phyloP scores from a whole-genome alignment of 2,329 filamentous ascomycete genomes.

The Bimuria novae-zelandiae region DNA sequence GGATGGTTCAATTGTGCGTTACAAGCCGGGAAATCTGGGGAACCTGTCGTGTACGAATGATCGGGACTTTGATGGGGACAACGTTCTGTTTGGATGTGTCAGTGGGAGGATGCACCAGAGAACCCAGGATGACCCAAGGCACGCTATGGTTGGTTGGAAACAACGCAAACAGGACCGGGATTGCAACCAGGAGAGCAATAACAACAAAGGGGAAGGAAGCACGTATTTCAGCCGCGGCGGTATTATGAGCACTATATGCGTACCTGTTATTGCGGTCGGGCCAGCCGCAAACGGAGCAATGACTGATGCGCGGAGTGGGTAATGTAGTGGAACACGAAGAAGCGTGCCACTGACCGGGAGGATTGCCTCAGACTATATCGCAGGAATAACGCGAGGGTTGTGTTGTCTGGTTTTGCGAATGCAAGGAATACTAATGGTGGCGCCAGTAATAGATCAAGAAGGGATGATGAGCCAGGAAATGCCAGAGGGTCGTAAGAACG shows the following conservation, averaged over 20 bases:
- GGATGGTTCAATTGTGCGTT: conserved; percentile 17
- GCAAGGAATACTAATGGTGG: too few species aligned
- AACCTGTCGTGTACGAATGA: conserved; percentile 31
- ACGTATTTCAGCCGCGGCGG: conserved; percentile 29
- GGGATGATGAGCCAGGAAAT: too few species aligned
- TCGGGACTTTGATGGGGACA: conserved; percentile 24
- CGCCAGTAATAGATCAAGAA: too few species aligned
- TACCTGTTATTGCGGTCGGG: conserved; percentile 35
- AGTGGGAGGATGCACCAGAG: conserved; percentile 29
- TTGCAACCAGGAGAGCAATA: conserved; percentile 11
- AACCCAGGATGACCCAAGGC: conserved; percentile 14
- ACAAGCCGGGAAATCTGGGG: conserved; percentile 16
- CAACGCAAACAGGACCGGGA: conserved; percentile 11
- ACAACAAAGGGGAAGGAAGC: conserved; percentile 18
- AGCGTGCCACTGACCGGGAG: conserved; percentile 24
- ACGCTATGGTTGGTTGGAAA: conserved; percentile 15
- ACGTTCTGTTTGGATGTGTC: conserved; percentile 26
- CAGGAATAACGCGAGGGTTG: conserved; percentile 35
- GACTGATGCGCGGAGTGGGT: conserved; percentile 26
- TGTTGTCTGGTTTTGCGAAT: conserved; percentile 16
- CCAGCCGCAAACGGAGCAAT: conserved; percentile 27
- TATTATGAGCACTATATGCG: conserved; percentile 35
- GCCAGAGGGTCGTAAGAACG: too few species aligned
- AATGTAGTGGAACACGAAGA: conserved; percentile 30
- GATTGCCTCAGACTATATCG: conserved; percentile 25